Conservation (phyloP, 2,329 filamentous ascomycete species). For the Sclerotiophoma versabilis region DNA sequence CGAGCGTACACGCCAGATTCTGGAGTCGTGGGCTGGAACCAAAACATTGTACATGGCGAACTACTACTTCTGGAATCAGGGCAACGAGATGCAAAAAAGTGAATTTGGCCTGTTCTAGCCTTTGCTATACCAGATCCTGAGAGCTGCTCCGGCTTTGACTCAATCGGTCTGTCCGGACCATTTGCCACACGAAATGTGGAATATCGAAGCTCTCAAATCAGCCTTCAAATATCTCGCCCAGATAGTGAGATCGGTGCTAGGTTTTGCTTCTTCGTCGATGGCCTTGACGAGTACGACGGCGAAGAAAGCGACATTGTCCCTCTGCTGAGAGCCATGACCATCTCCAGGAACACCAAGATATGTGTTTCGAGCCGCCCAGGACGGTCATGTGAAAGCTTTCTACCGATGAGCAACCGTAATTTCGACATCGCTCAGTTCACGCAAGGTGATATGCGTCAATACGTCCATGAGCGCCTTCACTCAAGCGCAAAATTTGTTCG, state of each 20-base stretch:
- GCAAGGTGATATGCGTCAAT: neutral
- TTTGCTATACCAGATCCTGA: conserved; percentile 20
- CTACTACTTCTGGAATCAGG: conserved; percentile 28
- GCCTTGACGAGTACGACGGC: conserved; percentile 15
- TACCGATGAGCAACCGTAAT: neutral
- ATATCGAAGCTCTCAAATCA: neutral
- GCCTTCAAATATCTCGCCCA: conserved; percentile 4
- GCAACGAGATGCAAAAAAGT: conserved; percentile 20
- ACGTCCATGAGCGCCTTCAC: neutral
- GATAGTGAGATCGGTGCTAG: neutral
- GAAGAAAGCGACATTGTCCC: neutral
- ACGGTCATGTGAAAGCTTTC: neutral
- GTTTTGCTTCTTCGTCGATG: conserved; percentile 27
- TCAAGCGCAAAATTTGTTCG: neutral
- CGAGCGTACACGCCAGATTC: neutral
- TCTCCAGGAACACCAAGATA: neutral
- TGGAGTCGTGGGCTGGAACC: neutral
- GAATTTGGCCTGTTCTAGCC: conserved; percentile 16
- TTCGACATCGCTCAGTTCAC: neutral
- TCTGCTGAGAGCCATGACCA: neutral
- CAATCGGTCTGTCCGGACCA: neutral
- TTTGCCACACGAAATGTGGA: neutral
- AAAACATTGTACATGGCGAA: conserved; percentile 30
- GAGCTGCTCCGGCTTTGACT: conserved; percentile 6
- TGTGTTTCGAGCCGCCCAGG: neutral